phyloP scores from a whole-genome alignment of 495 filamentous ascomycete species.

The Aspergillus steynii region DNA sequence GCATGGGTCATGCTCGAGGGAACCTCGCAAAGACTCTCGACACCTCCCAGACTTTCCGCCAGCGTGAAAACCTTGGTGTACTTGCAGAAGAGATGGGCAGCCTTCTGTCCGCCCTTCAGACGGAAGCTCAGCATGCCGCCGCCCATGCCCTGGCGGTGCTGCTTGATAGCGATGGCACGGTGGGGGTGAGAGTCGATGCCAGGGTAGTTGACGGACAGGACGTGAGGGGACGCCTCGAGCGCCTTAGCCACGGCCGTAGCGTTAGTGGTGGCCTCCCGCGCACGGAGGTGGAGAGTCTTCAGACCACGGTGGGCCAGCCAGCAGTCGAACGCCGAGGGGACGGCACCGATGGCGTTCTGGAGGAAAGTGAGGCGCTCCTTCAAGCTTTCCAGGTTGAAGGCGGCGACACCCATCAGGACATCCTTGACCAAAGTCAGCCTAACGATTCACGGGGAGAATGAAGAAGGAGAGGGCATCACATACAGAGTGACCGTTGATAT shows the following conservation, averaged over 20 bases:
- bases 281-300: conserved; percentile 95
- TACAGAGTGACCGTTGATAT: conserved; percentile 93
- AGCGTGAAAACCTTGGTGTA: conserved; percentile 86
- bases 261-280: conserved; percentile 78
- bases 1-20: conserved; percentile 95
- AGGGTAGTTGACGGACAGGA: conserved; percentile 91
- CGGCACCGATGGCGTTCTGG: conserved; percentile 95
- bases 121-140: conserved; percentile 98
- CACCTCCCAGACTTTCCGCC: conserved; percentile 89
- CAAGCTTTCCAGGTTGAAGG: conserved; percentile 85
- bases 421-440: conserved; percentile 55
- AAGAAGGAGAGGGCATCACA: conserved; percentile 14
- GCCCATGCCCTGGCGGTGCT: conserved; percentile 93
- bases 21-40: conserved; percentile 90
- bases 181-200: conserved; percentile 86
- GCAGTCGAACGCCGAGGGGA: conserved; percentile 93
- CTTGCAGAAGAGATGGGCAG: conserved; percentile 91
- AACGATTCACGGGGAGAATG: background rate
- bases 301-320: conserved; percentile 98
- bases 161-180: conserved; percentile 77
- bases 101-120: conserved; percentile 81
- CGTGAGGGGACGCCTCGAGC: conserved; percentile 77
- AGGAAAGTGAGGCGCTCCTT: conserved; percentile 81
- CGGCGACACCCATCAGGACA: conserved; percentile 96
- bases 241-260: conserved; percentile 74